Evolutionary conservation across 345 rosid genomes (phyloP).

Genomic region (rapeseed (Brassica napus)): DNA sequence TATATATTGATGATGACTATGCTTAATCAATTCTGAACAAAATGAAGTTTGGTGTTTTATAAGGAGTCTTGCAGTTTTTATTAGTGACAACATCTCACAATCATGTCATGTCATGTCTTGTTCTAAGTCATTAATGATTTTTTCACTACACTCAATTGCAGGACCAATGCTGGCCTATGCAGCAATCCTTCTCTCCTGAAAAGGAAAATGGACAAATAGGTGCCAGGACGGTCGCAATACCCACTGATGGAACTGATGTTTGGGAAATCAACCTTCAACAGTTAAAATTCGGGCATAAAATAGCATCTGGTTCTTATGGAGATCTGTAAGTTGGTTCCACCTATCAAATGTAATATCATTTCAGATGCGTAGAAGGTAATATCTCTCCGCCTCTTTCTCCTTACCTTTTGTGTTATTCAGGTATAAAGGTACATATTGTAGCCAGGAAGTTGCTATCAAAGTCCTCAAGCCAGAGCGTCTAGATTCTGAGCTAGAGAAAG

Average conservation of each 20-base stretch:
- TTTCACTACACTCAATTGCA: constrained; percentile 39
- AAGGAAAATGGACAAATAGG: constrained; percentile 45
- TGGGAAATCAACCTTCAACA: constrained; percentile 87
- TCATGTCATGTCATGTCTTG: not conserved
- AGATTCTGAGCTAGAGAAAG: constrained; percentile 79
- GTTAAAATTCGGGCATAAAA: constrained; percentile 72
- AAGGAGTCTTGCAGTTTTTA: constrained; percentile 4
- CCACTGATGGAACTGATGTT: constrained; percentile 88
- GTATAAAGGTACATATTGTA: constrained; percentile 87
- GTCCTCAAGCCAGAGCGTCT: constrained; percentile 91
- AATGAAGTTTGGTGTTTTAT: not conserved
- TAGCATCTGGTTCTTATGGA: constrained; percentile 97
- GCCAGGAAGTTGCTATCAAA: constrained; percentile 98
- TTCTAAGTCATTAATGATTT: not conserved
- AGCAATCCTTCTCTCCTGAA: constrained; percentile 51
- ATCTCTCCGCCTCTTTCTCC: not conserved
- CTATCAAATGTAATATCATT: constrained; percentile 17
- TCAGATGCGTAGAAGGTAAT: constrained; percentile 17
- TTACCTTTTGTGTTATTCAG: constrained; percentile 43
- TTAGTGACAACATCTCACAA: constrained; percentile 15
- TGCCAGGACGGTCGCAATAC: constrained; percentile 61
- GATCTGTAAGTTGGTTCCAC: constrained; percentile 70
- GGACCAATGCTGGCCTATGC: constrained; percentile 60
- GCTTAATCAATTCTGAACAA: not conserved
- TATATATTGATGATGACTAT: no score